phyloP scores from a whole-genome alignment of 192 early-diverging fungal genomes.

The Helicostylum pulchrum region DNA sequence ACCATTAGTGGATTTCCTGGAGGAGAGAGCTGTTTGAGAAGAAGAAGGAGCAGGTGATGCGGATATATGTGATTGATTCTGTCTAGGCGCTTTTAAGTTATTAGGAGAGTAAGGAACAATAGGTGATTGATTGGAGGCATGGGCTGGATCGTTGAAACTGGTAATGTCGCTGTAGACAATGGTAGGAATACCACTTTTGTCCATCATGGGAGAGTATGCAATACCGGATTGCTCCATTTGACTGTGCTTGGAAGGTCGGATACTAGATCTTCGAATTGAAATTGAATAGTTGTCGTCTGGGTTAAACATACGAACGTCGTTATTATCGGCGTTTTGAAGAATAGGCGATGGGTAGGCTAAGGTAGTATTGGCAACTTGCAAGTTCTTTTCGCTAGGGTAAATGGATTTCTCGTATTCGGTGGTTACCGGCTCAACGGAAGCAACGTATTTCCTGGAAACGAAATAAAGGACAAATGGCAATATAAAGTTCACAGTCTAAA shows the following conservation, averaged over 20 bases:
- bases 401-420: conserved; percentile 5
- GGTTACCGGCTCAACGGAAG: conserved; percentile 24
- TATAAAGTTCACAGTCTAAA: conserved; percentile 58
- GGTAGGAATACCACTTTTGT: conserved; percentile 1
- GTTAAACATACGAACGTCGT: conserved; percentile 26
- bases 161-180: conserved; percentile 1
- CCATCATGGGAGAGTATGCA: background rate
- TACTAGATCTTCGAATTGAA: conserved; percentile 21
- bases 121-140: background rate
- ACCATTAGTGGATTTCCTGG: background rate
- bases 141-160: background rate
- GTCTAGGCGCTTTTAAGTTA: background rate
- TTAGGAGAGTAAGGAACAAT: background rate
- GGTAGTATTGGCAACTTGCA: no score
- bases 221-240: conserved; percentile 16
- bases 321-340: conserved; percentile 6
- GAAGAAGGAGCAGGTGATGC: background rate
- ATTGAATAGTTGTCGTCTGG: conserved; percentile 22
- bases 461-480: conserved; percentile 67
- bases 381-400: background rate
- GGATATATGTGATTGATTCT: background rate
- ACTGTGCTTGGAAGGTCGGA: conserved; percentile 18
- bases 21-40: background rate
- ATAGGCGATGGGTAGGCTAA: background rate
- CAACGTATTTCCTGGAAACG: conserved; percentile 41